These are phyloP conservation scores for Juglanconis oblonga DNA, from an alignment of 2,329 filamentous ascomycete genomes.

Conservation along the genomic window DNA sequence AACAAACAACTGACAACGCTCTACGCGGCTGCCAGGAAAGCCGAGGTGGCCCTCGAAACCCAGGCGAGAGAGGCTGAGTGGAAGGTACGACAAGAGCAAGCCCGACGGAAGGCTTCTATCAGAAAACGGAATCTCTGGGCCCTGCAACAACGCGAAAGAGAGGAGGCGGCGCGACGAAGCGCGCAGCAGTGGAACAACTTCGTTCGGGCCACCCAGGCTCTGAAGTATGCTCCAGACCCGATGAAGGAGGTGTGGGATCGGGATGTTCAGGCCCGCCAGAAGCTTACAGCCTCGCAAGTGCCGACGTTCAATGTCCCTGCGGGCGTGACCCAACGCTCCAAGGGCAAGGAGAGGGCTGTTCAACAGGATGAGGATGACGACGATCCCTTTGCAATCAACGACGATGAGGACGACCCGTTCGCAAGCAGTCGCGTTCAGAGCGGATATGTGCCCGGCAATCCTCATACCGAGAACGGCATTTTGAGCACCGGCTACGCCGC, in stretches of 20 bases:
- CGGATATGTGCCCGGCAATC: not conserved
- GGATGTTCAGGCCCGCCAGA: not conserved
- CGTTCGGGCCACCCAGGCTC: not conserved
- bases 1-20: conserved; percentile 1
- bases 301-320: not conserved
- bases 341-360: not conserved
- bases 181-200: not conserved
- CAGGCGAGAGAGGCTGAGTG: not conserved
- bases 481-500: not conserved
- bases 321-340: not conserved
- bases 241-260: conserved; percentile 1
- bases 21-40: not conserved
- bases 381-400: not conserved
- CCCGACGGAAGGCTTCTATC: not conserved
- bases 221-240: not conserved
- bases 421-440: not conserved
- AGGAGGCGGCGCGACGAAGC: not conserved
- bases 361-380: not conserved
- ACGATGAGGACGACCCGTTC: not conserved
- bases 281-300: not conserved
- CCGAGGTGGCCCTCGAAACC: not conserved
- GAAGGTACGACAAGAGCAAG: not conserved
- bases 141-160: not conserved
- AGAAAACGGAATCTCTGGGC: not conserved
- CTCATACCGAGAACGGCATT: not conserved